A percentile compares a stretch with the other conserved stretches of the same genome.
Conservation (phyloP, 1,139 yeast species). For the Candida gigantensis region DNA sequence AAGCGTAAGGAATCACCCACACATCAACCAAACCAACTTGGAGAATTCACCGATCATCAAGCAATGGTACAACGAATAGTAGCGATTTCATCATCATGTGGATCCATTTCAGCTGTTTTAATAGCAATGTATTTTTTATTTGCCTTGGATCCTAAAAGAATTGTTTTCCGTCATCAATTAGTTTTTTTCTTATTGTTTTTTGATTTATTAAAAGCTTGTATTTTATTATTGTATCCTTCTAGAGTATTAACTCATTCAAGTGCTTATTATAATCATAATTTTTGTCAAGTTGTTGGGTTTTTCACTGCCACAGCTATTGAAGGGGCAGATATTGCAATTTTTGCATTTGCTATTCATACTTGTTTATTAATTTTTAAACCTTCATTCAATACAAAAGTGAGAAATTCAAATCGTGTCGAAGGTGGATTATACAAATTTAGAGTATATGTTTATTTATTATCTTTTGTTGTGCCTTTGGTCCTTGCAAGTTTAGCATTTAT, state of each 20-base stretch:
- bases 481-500: slow-evolving; percentile 78
- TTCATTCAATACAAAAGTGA: slow-evolving; percentile 43
- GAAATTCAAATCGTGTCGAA: slow-evolving; percentile 48
- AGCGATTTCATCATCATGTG: slow-evolving; percentile 58
- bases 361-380: slow-evolving; percentile 74
- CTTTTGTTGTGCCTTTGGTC: slow-evolving; percentile 62
- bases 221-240: slow-evolving; percentile 71
- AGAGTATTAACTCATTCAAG: slow-evolving; percentile 50
- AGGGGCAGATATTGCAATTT: slow-evolving; percentile 85
- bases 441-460: slow-evolving; percentile 56
- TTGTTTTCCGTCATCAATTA: slow-evolving; percentile 71
- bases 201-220: slow-evolving; percentile 74
- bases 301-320: slow-evolving; percentile 81
- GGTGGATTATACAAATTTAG: slow-evolving; percentile 76
- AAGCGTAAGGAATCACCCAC: too few relatives aligned
- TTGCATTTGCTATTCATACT: slow-evolving; percentile 82
- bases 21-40: slow-evolving; percentile 27
- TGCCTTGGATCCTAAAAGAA: slow-evolving; percentile 61
- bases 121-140: slow-evolving; percentile 54
- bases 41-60: slow-evolving; percentile 26
- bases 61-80: slow-evolving; percentile 43
- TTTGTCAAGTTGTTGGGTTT: slow-evolving; percentile 80
- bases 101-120: slow-evolving; percentile 58
- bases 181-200: slow-evolving; percentile 65
- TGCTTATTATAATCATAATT: slow-evolving; percentile 53